Base-by-base conservation (phyloP, 495 filamentous ascomycete species). In the Saxophila tyrrhenica region DNA sequence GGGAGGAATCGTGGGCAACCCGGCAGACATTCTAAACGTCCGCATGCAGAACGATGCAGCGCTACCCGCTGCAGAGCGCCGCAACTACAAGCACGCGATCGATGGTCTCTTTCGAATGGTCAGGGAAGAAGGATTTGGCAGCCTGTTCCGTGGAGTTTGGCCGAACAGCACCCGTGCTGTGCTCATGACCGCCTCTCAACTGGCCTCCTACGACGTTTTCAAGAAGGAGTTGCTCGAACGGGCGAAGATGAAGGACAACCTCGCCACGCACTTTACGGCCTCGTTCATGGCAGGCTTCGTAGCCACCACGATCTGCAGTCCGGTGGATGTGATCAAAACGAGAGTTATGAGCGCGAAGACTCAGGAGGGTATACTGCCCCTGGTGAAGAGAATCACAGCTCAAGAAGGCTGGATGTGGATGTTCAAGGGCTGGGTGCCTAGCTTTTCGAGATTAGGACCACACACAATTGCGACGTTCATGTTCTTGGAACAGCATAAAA, bases 341-440 rank as follows among this genome's bases (percentile, higher is more conserved):
- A 74, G 92, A 1, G 79, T 97, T 29, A 98, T 98, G 92, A 85
- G 78, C 48, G 79, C 86, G 2, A 75, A 75, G 25, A 62, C 70
- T 64, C 55, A 74, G 72, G 51, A 80, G 75, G 41, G 62, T 9
- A 15, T 73, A 15, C 22, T 61, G 1, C 38, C 21, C 10, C 51
- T 71, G 15, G 44, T 72, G 23, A 54, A 54, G 41, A 82, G 88
- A 39, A 85, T 90, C 25, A 83, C 81, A 57, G 79, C 75, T 58
- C 77, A 80, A 50, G 90, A 98, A 67, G 91, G 91, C 24, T 67
- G 87, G 44, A 67, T 73, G 1, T 98, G 92, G 92, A 86, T 89
- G 78, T 97, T 96, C 70, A 83, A 84, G 64, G 92, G 92, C n/a
- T 98, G 92, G 92, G 84, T 95, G 43, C 92, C 92, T 10, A 92